phyloP scores from a whole-genome alignment of 2,329 filamentous ascomycete species.

The Blastomyces percursus region DNA sequence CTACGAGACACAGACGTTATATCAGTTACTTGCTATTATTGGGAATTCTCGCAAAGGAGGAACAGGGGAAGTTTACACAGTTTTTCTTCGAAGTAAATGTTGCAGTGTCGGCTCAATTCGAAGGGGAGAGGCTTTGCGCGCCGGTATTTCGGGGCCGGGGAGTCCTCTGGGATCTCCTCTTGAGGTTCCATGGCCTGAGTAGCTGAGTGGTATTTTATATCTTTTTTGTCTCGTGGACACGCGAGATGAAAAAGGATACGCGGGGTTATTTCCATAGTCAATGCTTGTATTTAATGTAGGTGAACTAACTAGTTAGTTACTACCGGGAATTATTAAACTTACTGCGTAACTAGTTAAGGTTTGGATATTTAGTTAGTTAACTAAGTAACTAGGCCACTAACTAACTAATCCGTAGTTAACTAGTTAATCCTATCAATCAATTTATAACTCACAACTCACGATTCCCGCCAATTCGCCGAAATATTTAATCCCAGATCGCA shows the following conservation, averaged over 20 bases:
- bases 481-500: background rate
- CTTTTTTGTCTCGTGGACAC: background rate
- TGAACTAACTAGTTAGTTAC: too few relatives aligned
- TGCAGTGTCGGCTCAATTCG: slow-evolving; percentile 55
- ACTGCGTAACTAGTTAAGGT: too few relatives aligned
- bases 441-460: too few relatives aligned
- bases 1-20: slow-evolving; percentile 24
- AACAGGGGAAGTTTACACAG: slow-evolving; percentile 44
- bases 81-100: slow-evolving; percentile 64
- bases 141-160: slow-evolving; percentile 34
- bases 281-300: too few relatives aligned
- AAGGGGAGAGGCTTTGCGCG: slow-evolving; percentile 47
- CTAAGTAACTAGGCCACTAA: too few relatives aligned
- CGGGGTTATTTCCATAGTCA: background rate
- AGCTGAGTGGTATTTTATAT: background rate
- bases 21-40: background rate
- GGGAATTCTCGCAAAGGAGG: background rate
- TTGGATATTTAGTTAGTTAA: too few relatives aligned
- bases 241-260: background rate
- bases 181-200: background rate
- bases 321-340: too few relatives aligned
- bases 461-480: too few relatives aligned
- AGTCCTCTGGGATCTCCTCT: background rate
- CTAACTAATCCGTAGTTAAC: too few relatives aligned
- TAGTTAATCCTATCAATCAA: background rate